Base-by-base conservation (phyloP, 2,329 filamentous ascomycete species). In the Aureobasidium namibiae region DNA sequence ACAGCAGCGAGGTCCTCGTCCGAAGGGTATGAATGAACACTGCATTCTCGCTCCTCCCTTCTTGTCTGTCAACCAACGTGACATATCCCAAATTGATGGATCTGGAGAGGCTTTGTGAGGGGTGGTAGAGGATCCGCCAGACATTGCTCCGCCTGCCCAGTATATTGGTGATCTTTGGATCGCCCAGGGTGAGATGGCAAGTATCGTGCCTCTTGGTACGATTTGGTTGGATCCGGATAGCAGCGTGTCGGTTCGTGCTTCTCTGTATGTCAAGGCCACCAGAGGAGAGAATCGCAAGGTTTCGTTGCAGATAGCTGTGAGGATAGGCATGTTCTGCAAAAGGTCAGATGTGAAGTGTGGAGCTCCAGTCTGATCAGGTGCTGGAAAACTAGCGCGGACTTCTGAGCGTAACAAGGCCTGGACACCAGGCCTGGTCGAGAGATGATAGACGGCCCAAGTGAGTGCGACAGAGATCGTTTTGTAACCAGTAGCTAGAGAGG, bases 21-120 rank as follows among this genome's bases (percentile, higher is more conserved):
- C 42, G 13, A 57, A 57, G 13, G 54, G 54, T 14, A 57, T 46
- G 23, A 57, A 57, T 11, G 54, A 57, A 21, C 42, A 48, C 26
- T 42, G 54, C 54, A 57, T 57, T 8, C n/a, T 57, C 14, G 54
- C 54, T 13, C 54, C 54, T 57, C 54, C 54, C 14, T 57, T 48
- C n/a, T 46, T 57, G 41, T 57, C 42, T 31, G 33, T 38, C 7
- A 57, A 10, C 54, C 54, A 57, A 31, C 54, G 54, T 13, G 41
- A 38, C 16, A 42, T n/a, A 14, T 57, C 33, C 41, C 31, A 57
- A 11, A n/a, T 39, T 0, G 23, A 38, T n/a, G 42, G 54, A 31
- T 31, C 39, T n/a, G 54, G 42, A 10, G 8, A 23, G 0, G 41
- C 18, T 3, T 9, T 57, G 13, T 39, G 54, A 21, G 54, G 31